These are phyloP conservation scores for Globisporangium orthogonon DNA, from an alignment of 352 stramenopile species.

Conservation along the genomic window DNA sequence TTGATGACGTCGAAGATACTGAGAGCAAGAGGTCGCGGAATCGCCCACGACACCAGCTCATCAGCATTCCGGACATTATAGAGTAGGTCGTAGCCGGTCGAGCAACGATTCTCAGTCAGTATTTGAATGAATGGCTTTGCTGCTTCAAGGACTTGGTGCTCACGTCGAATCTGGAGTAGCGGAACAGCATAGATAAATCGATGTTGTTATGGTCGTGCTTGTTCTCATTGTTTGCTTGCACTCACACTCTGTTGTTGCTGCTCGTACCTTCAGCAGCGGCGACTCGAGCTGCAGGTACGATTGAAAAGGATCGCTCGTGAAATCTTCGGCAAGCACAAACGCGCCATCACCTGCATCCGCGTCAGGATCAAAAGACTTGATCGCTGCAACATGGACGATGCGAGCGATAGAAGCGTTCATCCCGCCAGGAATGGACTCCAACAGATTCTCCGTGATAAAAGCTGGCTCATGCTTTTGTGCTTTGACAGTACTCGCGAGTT, in stretches of 20 bases:
- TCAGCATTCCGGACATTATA: conserved; percentile 38
- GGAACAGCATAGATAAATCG: not conserved
- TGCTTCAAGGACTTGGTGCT: conserved; percentile 42
- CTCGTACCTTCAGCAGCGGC: conserved; percentile 37
- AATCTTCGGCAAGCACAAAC: conserved; percentile 30
- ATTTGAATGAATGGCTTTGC: conserved; percentile 26
- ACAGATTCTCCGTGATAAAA: conserved; percentile 38
- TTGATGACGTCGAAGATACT: conserved; percentile 52
- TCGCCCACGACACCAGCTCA: conserved; percentile 46
- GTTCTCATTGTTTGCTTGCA: too few relatives aligned
- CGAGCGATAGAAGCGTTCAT: conserved; percentile 39
- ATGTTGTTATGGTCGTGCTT: too few relatives aligned
- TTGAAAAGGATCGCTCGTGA: conserved; percentile 27
- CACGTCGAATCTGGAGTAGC: conserved; percentile 33
- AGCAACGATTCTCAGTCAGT: conserved; percentile 40
- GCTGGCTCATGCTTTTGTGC: not conserved
- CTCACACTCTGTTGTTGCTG: too few relatives aligned
- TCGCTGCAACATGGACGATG: conserved; percentile 35
- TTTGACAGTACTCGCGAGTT: not conserved
- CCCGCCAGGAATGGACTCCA: conserved; percentile 46
- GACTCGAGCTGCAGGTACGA: conserved; percentile 29
- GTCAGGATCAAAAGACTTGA: conserved; percentile 42
- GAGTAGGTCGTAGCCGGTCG: conserved; percentile 47
- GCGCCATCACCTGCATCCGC: conserved; percentile 19
- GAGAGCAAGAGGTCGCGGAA: conserved; percentile 37